Percentiles rank a stretch among this genome's conserved stretches.
Evolutionary conservation across 2,329 filamentous ascomycete species (phyloP).

Genomic region (Fusarium drepaniforme): DNA sequence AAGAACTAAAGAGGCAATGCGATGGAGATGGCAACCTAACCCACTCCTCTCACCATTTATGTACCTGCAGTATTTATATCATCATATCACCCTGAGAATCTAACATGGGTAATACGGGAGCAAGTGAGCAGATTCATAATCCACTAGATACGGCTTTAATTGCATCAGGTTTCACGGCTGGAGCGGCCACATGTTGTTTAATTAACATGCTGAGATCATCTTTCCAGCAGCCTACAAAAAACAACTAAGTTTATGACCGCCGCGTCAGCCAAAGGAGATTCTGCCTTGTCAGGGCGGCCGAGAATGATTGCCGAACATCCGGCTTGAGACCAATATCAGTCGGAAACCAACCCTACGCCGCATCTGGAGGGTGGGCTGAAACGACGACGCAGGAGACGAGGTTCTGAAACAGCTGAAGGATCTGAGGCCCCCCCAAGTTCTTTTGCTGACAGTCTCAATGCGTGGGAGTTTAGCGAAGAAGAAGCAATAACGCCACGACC

Average conservation of each 20-base stretch:
- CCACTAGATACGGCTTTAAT: neutral
- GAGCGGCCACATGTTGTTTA: neutral
- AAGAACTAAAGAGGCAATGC: neutral
- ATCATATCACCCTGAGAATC: neutral
- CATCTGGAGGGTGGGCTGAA: neutral
- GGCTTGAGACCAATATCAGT: neutral
- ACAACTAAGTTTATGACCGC: too few relatives aligned
- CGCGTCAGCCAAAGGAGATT: neutral
- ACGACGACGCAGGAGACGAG: neutral
- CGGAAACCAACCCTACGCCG: neutral
- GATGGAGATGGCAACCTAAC: neutral
- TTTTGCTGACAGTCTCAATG: neutral
- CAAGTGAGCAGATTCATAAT: neutral
- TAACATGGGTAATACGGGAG: neutral
- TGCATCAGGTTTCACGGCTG: neutral
- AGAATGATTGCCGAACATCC: neutral
- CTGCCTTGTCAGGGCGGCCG: neutral
- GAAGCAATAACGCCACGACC: neutral
- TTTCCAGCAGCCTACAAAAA: too few relatives aligned
- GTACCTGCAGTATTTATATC: neutral
- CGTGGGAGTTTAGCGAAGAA: neutral
- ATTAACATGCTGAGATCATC: neutral
- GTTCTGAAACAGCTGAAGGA: neutral
- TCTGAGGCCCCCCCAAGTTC: neutral
- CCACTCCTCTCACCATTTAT: neutral